Conservation (phyloP, 2,329 filamentous ascomycete species). For the Pseudogymnoascus pannorum region DNA sequence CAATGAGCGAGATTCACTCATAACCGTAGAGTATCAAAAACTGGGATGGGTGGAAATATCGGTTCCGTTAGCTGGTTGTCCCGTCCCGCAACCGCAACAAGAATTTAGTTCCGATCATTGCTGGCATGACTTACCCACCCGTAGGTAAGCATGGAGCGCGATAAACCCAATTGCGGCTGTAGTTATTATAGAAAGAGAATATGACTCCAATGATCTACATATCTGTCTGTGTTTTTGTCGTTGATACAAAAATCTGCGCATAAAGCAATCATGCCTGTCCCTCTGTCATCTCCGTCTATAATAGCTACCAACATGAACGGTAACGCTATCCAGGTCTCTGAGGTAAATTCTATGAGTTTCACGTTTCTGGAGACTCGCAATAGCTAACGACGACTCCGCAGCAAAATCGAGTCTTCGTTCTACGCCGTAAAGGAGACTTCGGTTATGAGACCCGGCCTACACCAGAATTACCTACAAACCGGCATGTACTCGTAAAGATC, state of each 20-base stretch:
- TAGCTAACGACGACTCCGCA: not conserved
- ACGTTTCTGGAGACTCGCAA: not conserved
- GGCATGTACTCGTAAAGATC: slow-evolving; percentile 9
- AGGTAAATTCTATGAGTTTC: not conserved
- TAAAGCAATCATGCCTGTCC: not conserved
- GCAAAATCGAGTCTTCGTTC: not conserved
- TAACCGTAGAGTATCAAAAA: not conserved
- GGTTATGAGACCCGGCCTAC: slow-evolving; percentile 8
- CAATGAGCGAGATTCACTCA: not conserved
- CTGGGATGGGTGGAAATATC: not conserved
- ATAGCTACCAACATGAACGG: not conserved
- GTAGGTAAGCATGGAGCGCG: not conserved
- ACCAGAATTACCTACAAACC: not conserved
- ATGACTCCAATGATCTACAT: not conserved
- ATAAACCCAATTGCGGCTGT: not conserved
- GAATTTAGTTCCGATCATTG: not conserved
- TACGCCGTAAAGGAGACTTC: slow-evolving; percentile 10
- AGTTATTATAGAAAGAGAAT: not conserved
- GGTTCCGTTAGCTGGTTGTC: not conserved
- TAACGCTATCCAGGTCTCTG: not conserved
- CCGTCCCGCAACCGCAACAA: not conserved
- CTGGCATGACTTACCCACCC: not conserved
- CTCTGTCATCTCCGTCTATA: not conserved
- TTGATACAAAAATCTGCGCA: not conserved
- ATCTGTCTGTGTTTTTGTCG: not conserved